Percentiles rank a stretch among this genome's conserved stretches.
Conservation (phyloP, 2,329 filamentous ascomycete genomes). For the Colletotrichum lupini region DNA sequence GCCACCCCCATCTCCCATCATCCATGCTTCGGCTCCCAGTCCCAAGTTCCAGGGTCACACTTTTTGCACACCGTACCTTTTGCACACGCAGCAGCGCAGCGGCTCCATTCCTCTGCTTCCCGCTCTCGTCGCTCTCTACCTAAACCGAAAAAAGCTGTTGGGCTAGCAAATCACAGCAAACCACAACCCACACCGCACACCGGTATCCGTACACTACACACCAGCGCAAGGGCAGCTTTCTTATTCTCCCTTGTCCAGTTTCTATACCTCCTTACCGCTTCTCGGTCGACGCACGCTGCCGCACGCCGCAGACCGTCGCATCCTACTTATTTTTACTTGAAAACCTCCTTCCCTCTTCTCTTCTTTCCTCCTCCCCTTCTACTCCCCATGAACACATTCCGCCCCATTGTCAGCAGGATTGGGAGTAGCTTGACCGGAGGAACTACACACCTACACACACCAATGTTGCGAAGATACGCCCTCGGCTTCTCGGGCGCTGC, state of each 20-base stretch:
- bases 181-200: conserved; percentile 1
- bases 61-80: conserved; percentile 18
- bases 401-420: conserved; percentile 31
- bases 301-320: not conserved
- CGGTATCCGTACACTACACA: not conserved
- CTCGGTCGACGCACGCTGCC: conserved; percentile 20
- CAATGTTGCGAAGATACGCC: conserved; percentile 61
- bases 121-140: conserved; percentile 17
- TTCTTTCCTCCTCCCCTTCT: conserved; percentile 27
- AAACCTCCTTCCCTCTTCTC: conserved; percentile 30
- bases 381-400: conserved; percentile 37
- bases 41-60: conserved; percentile 16
- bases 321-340: conserved; percentile 35
- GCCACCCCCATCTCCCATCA: not conserved
- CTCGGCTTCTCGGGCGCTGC: conserved; percentile 64
- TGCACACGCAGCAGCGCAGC: conserved; percentile 5
- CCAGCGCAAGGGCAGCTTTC: conserved; percentile 25
- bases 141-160: conserved; percentile 26
- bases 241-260: conserved; percentile 29
- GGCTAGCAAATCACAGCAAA: conserved; percentile 28
- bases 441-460: conserved; percentile 22
- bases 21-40: conserved; percentile 11
- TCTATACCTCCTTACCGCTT: conserved; percentile 37
- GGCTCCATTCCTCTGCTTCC: conserved; percentile 1
- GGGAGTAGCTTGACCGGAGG: conserved; percentile 32